Evolutionary conservation across 2,329 filamentous ascomycete genomes (phyloP).

Genomic region (Xylariaceae sp.): DNA sequence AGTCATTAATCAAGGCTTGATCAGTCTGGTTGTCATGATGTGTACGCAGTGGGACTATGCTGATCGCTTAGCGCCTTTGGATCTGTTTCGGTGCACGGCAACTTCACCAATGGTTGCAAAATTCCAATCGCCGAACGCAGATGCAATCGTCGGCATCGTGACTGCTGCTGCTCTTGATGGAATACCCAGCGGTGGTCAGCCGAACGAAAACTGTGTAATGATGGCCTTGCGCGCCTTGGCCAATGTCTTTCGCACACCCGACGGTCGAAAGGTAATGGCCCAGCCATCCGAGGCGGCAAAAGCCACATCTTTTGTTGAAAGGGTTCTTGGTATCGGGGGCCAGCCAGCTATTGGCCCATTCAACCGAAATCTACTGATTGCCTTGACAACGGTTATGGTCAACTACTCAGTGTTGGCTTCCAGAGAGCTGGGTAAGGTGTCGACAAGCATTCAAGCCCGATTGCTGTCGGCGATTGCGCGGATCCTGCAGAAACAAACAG

Average conservation of each 20-base stretch:
- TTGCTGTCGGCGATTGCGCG: conserved; percentile 59
- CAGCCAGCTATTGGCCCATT: conserved; percentile 42
- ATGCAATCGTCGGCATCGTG: conserved; percentile 56
- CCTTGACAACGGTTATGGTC: conserved; percentile 75
- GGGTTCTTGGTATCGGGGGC: conserved; percentile 50
- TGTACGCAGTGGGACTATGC: conserved; percentile 75
- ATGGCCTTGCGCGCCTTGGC: conserved; percentile 76
- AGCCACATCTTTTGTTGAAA: conserved; percentile 59
- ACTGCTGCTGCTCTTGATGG: conserved; percentile 34
- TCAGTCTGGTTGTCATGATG: conserved; percentile 66
- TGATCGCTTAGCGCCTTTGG: conserved; percentile 77
- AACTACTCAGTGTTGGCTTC: conserved; percentile 77
- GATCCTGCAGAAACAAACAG: conserved; percentile 62
- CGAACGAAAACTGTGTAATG: conserved; percentile 79
- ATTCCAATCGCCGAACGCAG: conserved; percentile 46
- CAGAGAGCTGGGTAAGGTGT: conserved; percentile 22
- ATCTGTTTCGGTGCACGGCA: conserved; percentile 80
- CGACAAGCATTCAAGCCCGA: conserved; percentile 39
- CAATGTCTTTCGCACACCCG: conserved; percentile 75
- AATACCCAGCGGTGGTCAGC: conserved; percentile 51
- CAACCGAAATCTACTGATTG: conserved; percentile 80
- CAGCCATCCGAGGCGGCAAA: conserved; percentile 51
- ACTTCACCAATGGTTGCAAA: conserved; percentile 63
- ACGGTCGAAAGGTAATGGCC: conserved; percentile 64
- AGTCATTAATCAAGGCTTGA: conserved; percentile 44